Percentiles rank a stretch among this genome's conserved stretches.
phyloP scores from a whole-genome alignment of 2,329 filamentous ascomycete genomes.

The Aureobasidium uvarum region DNA sequence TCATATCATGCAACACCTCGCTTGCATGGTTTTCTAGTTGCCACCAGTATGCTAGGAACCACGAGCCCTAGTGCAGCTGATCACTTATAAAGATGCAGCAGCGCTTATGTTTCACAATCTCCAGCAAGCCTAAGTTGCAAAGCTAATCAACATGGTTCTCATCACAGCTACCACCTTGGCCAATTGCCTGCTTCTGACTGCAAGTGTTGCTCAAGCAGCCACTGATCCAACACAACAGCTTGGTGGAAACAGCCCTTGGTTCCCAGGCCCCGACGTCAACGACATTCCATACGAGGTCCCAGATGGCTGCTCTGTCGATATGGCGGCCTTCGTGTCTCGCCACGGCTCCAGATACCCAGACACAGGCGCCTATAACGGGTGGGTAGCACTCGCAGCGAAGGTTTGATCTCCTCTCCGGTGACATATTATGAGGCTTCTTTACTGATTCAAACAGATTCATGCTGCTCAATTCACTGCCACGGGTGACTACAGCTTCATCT shows the following conservation, averaged over 20 bases:
- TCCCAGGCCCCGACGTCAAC: constrained; percentile 28
- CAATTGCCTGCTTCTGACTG: not conserved
- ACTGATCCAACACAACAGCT: constrained; percentile 35
- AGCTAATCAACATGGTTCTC: constrained; percentile 3
- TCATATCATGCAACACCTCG: not conserved
- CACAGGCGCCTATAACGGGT: constrained; percentile 57
- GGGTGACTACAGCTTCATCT: constrained; percentile 56
- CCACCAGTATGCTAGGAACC: not conserved
- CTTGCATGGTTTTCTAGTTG: constrained; percentile 2
- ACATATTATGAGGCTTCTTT: not conserved
- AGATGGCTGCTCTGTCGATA: constrained; percentile 58
- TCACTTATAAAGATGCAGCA: constrained; percentile 17
- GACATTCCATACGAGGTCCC: constrained; percentile 56
- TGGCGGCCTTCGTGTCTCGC: constrained; percentile 59
- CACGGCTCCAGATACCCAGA: constrained; percentile 66
- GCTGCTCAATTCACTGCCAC: constrained; percentile 54
- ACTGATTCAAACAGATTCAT: constrained; percentile 48
- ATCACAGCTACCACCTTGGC: not conserved
- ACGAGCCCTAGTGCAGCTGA: not conserved
- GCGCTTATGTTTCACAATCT: constrained; percentile 3
- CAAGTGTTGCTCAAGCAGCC: constrained; percentile 1
- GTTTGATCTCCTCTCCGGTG: not conserved
- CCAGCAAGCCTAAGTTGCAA: constrained; percentile 1
- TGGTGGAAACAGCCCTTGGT: constrained; percentile 44
- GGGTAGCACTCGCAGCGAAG: constrained; percentile 44